Conservation (phyloP, 2,329 filamentous ascomycete species). For the Lachnellula suecica region DNA sequence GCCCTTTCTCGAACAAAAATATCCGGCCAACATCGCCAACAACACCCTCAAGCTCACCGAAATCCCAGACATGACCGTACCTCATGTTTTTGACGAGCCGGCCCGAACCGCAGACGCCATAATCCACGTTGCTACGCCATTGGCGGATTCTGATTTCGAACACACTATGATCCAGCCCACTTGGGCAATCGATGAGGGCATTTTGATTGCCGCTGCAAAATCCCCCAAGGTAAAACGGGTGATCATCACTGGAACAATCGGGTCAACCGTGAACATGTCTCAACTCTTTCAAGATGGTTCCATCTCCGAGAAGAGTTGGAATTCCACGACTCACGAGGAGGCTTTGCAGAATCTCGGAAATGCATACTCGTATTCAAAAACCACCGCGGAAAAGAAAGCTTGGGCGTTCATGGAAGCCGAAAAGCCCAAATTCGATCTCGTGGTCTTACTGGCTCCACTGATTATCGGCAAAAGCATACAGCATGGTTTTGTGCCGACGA, state of each 20-base stretch:
- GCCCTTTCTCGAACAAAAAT: too few species aligned
- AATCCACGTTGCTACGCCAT: too few species aligned
- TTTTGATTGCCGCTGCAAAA: constrained; percentile 1
- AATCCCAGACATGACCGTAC: too few species aligned
- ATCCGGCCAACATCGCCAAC: too few species aligned
- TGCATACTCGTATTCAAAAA: constrained; percentile 40
- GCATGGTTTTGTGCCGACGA: not conserved
- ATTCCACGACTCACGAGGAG: constrained; percentile 44
- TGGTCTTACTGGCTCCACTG: constrained; percentile 2
- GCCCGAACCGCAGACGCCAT: too few species aligned
- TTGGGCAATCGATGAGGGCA: not conserved
- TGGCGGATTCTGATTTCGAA: too few species aligned
- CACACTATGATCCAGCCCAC: not conserved
- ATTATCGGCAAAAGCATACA: constrained; percentile 1
- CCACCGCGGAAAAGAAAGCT: constrained; percentile 62
- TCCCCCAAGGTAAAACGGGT: not conserved
- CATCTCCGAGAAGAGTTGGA: constrained; percentile 51
- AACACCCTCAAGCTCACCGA: too few species aligned
- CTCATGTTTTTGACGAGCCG: too few species aligned
- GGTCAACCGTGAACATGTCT: not conserved
- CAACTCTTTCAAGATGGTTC: constrained; percentile 32
- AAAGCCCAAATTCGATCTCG: constrained; percentile 52
- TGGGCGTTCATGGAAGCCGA: constrained; percentile 59
- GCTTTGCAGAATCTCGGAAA: constrained; percentile 21
- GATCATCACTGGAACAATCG: constrained; percentile 3